Evolutionary conservation across 2,329 filamentous ascomycete genomes (phyloP).

Genomic region (Arthrobotrys megalospora): DNA sequence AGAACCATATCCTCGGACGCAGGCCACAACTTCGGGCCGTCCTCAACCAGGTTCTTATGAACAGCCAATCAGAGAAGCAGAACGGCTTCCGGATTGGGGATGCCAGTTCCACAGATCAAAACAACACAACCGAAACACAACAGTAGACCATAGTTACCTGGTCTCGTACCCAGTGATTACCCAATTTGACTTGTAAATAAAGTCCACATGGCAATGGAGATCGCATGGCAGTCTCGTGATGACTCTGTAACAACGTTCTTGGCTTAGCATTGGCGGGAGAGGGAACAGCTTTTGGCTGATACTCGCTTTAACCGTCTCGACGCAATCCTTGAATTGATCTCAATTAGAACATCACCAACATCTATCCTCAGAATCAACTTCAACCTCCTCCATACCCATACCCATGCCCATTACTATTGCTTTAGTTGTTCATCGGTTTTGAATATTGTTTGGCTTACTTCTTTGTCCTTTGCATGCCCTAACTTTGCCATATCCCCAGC

Average conservation of each 20-base stretch:
- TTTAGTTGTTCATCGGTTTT: neutral
- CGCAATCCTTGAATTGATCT: neutral
- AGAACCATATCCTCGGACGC: constrained; percentile 21
- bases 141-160: neutral
- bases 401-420: too few species aligned
- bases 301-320: too few species aligned
- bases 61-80: constrained; percentile 8
- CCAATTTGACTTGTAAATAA: too few species aligned
- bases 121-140: constrained; percentile 36
- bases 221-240: too few species aligned
- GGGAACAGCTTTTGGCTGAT: too few species aligned
- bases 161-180: neutral
- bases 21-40: neutral
- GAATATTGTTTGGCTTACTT: too few species aligned
- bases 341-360: neutral
- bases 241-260: too few species aligned
- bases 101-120: constrained; percentile 6
- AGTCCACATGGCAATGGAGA: too few species aligned
- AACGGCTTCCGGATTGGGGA: constrained; percentile 25
- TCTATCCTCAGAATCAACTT: neutral
- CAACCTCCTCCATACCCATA: neutral
- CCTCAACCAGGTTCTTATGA: constrained; percentile 12
- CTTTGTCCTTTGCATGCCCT: too few species aligned
- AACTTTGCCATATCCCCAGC: neutral
- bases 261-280: too few species aligned